Evolutionary conservation across 257 asterid species (phyloP).

Genomic region (Osmanthus fragrans): DNA sequence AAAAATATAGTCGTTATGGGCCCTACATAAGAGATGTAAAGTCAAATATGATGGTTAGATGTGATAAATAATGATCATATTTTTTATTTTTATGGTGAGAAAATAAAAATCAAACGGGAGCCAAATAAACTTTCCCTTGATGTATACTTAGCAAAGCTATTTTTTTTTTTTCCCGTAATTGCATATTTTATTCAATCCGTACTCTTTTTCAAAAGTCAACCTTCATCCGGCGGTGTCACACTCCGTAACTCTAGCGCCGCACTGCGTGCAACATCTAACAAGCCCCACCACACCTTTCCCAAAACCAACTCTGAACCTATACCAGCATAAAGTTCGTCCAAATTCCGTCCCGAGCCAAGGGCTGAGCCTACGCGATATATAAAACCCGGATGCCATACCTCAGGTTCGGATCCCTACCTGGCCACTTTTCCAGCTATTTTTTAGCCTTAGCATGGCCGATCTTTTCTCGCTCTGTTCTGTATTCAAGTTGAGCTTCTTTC

Average conservation of each 20-base stretch:
- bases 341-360: not conserved
- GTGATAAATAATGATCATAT: no score
- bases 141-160: no score
- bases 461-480: not conserved
- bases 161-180: no score
- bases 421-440: slow-evolving; percentile 6
- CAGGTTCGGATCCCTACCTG: slow-evolving; percentile 19
- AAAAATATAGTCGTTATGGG: no score
- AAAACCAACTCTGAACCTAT: slow-evolving; percentile 14
- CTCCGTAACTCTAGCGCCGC: not conserved
- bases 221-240: not conserved
- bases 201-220: no score
- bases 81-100: no score
- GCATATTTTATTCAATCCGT: no score
- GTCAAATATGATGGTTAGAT: no score
- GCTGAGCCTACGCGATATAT: slow-evolving; percentile 6
- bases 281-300: not conserved
- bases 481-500: slow-evolving; percentile 13
- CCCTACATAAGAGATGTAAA: no score
- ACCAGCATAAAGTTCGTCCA: not conserved
- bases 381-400: not conserved
- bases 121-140: no score
- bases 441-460: slow-evolving; percentile 18
- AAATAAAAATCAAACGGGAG: no score
- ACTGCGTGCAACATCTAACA: not conserved